Evolutionary conservation across 1,284 basidiomycete species (phyloP).

Genomic region (Baeospora myosura): DNA sequence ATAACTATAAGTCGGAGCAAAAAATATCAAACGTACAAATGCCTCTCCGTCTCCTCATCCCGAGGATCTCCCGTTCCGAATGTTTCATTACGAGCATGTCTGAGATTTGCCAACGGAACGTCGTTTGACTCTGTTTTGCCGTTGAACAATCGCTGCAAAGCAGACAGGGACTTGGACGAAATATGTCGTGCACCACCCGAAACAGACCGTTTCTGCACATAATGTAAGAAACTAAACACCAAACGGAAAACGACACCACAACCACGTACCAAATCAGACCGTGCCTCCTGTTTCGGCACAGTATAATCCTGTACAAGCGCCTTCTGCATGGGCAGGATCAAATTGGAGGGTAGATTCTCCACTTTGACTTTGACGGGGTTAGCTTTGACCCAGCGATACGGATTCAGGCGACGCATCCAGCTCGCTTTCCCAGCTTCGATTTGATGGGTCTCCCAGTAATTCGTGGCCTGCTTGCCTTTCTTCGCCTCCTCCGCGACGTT

Average conservation of each 20-base stretch:
- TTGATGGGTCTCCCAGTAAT: constrained; percentile 55
- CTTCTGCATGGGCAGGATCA: constrained; percentile 74
- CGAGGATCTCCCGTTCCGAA: constrained; percentile 30
- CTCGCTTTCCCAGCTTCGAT: constrained; percentile 39
- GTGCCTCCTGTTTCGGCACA: constrained; percentile 22
- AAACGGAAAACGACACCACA: constrained; percentile 20
- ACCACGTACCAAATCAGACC: constrained; percentile 24
- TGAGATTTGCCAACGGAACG: constrained; percentile 55
- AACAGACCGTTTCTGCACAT: constrained; percentile 5
- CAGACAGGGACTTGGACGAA: constrained; percentile 47
- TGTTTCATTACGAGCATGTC: constrained; percentile 38
- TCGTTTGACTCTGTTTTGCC: constrained; percentile 53
- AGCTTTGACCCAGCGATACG: constrained; percentile 77
- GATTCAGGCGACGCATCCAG: constrained; percentile 81
- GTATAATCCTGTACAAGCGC: constrained; percentile 59
- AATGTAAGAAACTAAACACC: constrained; percentile 7
- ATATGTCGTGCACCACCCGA: constrained; percentile 33
- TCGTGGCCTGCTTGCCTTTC: constrained; percentile 72
- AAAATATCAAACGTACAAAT: constrained; percentile 45
- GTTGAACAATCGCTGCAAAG: constrained; percentile 60
- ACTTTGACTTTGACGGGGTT: constrained; percentile 71
- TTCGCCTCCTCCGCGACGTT: constrained; percentile 89
- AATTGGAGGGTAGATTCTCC: constrained; percentile 61
- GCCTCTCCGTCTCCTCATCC: constrained; percentile 62
- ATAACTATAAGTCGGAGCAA: not conserved